Base-by-base conservation (phyloP, 108 stramenopile species). In the Fistulifera pelliculosa region DNA sequence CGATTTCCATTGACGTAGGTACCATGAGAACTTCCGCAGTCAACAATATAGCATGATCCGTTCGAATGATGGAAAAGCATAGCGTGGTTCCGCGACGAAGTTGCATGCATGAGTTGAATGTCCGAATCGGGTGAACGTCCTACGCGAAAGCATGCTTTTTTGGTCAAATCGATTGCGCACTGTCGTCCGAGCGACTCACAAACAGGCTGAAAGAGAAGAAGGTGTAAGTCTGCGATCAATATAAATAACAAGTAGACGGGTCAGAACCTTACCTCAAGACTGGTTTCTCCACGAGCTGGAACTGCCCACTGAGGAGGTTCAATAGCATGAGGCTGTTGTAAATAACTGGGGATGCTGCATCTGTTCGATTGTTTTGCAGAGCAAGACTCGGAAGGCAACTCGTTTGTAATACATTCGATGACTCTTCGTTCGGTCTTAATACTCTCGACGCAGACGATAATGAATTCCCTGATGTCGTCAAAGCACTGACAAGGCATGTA, bases 61-160 rank as follows among this genome's bases (percentile, higher is more conserved):
- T 85, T 85, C n/a, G 80, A 69, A 60, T 89, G 87, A 52, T 89
- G 87, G 51, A 89, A 89, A 22, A 89, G 63, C 64, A 89, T 74
- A 8, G 87, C 87, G 51, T 89, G 87, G 35, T 68, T 68, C 41
- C 87, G 65, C 35, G 80, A 81, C 3, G 80, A 80, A 1, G 83
- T 84, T 0, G 57, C 73, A 49, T 84, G 83, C n/a, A 71, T 39
- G 21, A 89, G 73, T 52, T 76, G 76, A 45, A 89, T 66, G 58
- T 89, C 77, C 27, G 69, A 71, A 15, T 66, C 59, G 1, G 82
- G 83, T 13, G 87, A 84, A 11, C 87, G 75, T 0, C 87, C 87
- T 17, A 89, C 53, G 44, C 77, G 68, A 50, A 77, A 75, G 35
- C 72, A 75, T n/a, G 79, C 65, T 56, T 63, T 68, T n/a, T 52